Base-by-base conservation (phyloP, 208 protist species). In the Lotmaria passim region DNA sequence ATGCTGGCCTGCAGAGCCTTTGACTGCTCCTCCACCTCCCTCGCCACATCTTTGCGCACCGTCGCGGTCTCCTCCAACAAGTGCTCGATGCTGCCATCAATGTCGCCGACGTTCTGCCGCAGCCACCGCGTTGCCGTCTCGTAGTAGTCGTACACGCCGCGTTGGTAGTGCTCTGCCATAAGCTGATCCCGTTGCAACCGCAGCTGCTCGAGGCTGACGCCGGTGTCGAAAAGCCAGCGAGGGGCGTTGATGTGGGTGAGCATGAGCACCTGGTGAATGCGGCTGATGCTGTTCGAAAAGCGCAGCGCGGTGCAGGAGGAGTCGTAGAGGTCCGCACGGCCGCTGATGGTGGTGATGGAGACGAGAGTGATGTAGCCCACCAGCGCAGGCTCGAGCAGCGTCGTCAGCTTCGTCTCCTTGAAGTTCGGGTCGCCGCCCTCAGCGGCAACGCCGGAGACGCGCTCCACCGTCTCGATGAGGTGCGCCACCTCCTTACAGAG, bases 261-360 rank as follows among this genome's bases (percentile, higher is more conserved):
- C 75, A 88, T 89, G 21, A 93, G 83, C 24, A 93, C 83, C 57
- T 96, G 90, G 41, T 93, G 86, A 68, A 96, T 91, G 21, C 80
- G 81, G 36, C 69, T 61, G 47, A 96, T 57, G n/a, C 78, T 60
- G 39, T 64, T 78, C 17, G 86, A 78, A 55, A 96, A 93, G 39
- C 64, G 63, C 48, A 96, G 67, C 31, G 90, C 86, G 12, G 77
- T 81, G 51, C 84, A 89, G 21, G 87, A 74, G 17, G 83, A 66
- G 24, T 83, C 80, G 60, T 86, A 85, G 21, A 96, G 73, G 39
- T 96, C 87, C 11, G 71, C 58, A 5, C 88, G 69, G 7, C 90
- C 90, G 73, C 86, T 93, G 62, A 96, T 85, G 10, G 87, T 93
- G 43, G 84, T 90, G 34, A 96, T 88, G 47, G 81, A 88, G 41